Conservation (phyloP, 1,139 yeast species). For the Lodderomyces parapsilosis region DNA sequence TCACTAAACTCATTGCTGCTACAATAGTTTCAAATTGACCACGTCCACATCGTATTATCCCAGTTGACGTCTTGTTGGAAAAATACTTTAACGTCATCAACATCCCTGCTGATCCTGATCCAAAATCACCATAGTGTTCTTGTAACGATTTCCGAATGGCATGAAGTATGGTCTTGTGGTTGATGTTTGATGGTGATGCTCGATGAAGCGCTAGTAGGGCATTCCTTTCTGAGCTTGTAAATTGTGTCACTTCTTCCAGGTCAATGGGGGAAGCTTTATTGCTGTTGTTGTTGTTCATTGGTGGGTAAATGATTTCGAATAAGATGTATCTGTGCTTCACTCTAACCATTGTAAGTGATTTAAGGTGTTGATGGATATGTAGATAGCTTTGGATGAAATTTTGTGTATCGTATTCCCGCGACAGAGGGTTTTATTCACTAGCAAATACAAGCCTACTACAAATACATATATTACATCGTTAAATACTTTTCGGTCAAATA, state of each 20-base stretch:
- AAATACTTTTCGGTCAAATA: slow-evolving; percentile 63
- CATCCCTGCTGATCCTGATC: slow-evolving; percentile 64
- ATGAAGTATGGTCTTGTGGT: slow-evolving; percentile 47
- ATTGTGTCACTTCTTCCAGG: slow-evolving; percentile 19
- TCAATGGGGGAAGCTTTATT: slow-evolving; percentile 6
- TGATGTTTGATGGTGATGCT: slow-evolving; percentile 46
- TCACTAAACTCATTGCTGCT: slow-evolving; percentile 70
- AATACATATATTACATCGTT: slow-evolving; percentile 22
- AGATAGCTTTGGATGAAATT: neutral
- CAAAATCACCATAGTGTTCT: slow-evolving; percentile 73
- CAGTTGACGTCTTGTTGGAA: slow-evolving; percentile 78
- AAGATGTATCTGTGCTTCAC: slow-evolving; percentile 80
- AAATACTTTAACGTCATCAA: slow-evolving; percentile 74
- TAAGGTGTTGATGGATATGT: neutral
- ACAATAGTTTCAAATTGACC: slow-evolving; percentile 62
- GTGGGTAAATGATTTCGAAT: slow-evolving; percentile 76
- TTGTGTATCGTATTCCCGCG: too few species aligned
- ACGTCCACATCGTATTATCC: slow-evolving; percentile 76
- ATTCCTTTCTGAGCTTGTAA: slow-evolving; percentile 28
- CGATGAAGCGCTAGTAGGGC: slow-evolving; percentile 49
- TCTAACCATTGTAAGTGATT: slow-evolving; percentile 64
- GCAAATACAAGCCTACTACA: neutral
- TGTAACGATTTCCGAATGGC: slow-evolving; percentile 54
- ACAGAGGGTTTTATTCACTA: neutral
- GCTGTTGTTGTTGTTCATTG: slow-evolving; percentile 46